phyloP scores from a whole-genome alignment of 768 basidiomycete species.

The Boletus eberwhitei region DNA sequence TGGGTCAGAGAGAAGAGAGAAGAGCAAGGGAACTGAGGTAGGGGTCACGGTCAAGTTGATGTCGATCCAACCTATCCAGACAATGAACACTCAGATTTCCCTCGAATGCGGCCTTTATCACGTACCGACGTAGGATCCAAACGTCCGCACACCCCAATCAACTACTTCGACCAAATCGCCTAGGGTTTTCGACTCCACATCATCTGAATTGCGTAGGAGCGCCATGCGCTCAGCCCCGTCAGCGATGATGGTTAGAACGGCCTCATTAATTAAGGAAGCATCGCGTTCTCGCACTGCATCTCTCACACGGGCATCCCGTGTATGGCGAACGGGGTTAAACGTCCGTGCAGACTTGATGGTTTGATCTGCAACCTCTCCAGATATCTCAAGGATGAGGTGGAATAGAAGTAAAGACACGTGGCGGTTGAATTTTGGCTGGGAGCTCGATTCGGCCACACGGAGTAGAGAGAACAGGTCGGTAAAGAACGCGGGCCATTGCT shows the following conservation, averaged over 20 bases:
- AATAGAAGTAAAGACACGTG: slow-evolving; percentile 88
- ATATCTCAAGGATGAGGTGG: slow-evolving; percentile 90
- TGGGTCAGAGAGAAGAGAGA: slow-evolving; percentile 74
- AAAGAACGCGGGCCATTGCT: slow-evolving; percentile 87
- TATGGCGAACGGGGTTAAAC: slow-evolving; percentile 66
- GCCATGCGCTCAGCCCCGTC: slow-evolving; percentile 63
- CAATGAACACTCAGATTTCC: neutral
- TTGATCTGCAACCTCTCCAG: slow-evolving; percentile 95
- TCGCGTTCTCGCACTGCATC: slow-evolving; percentile 91
- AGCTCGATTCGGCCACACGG: slow-evolving; percentile 53
- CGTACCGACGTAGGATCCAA: slow-evolving; percentile 92
- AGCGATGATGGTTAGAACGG: slow-evolving; percentile 78
- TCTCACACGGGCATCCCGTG: slow-evolving; percentile 79
- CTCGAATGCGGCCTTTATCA: slow-evolving; percentile 13
- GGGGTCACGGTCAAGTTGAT: slow-evolving; percentile 95
- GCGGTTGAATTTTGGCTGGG: slow-evolving; percentile 65
- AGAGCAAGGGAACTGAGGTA: slow-evolving; percentile 79
- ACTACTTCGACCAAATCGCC: slow-evolving; percentile 71
- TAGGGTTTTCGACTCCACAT: slow-evolving; percentile 47
- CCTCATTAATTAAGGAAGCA: slow-evolving; percentile 80
- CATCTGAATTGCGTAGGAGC: slow-evolving; percentile 44
- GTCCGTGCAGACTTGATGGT: slow-evolving; percentile 84
- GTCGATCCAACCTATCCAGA: slow-evolving; percentile 85
- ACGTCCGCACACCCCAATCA: slow-evolving; percentile 89
- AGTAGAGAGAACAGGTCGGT: slow-evolving; percentile 72